Conservation (phyloP, 2,329 filamentous ascomycete genomes). For the Nigrospora sphaerica region DNA sequence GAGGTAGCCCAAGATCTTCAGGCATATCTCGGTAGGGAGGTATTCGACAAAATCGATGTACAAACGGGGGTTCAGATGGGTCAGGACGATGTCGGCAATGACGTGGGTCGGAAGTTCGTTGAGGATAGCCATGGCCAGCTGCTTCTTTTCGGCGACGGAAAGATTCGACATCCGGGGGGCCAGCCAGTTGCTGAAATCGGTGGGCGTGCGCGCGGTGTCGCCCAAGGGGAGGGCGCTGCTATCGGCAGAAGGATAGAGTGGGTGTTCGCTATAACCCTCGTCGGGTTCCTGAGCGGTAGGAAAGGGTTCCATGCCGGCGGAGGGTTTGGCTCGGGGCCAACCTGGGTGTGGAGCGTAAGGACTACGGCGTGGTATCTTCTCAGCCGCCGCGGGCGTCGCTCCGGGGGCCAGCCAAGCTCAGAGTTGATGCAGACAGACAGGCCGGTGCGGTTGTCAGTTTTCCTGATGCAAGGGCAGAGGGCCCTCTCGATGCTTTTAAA, state of each 20-base stretch:
- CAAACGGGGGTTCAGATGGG: slow-evolving; percentile 71
- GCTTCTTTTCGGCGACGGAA: slow-evolving; percentile 40
- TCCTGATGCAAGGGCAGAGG: neutral
- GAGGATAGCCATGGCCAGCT: slow-evolving; percentile 73
- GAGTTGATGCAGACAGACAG: neutral
- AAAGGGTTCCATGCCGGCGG: slow-evolving; percentile 33
- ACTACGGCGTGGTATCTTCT: neutral
- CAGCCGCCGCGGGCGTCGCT: neutral
- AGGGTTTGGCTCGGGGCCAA: neutral
- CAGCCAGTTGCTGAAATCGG: slow-evolving; percentile 43
- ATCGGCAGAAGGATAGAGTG: slow-evolving; percentile 36
- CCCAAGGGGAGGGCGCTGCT: slow-evolving; percentile 21
- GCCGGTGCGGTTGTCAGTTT: neutral
- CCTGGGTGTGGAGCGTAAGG: neutral
- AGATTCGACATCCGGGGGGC: slow-evolving; percentile 41
- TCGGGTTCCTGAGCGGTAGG: slow-evolving; percentile 57
- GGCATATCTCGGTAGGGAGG: slow-evolving; percentile 83
- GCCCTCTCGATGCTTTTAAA: neutral
- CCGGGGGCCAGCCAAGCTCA: neutral
- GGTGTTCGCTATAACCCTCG: slow-evolving; percentile 82
- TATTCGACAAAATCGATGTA: slow-evolving; percentile 88
- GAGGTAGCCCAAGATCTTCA: slow-evolving; percentile 82
- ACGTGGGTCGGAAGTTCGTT: slow-evolving; percentile 72
- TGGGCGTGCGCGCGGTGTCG: slow-evolving; percentile 28
- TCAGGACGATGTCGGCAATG: slow-evolving; percentile 68